A percentile compares a stretch with the other conserved stretches of the same genome.
phyloP scores from a whole-genome alignment of 2,329 filamentous ascomycete genomes.

The Curvularia sp. region DNA sequence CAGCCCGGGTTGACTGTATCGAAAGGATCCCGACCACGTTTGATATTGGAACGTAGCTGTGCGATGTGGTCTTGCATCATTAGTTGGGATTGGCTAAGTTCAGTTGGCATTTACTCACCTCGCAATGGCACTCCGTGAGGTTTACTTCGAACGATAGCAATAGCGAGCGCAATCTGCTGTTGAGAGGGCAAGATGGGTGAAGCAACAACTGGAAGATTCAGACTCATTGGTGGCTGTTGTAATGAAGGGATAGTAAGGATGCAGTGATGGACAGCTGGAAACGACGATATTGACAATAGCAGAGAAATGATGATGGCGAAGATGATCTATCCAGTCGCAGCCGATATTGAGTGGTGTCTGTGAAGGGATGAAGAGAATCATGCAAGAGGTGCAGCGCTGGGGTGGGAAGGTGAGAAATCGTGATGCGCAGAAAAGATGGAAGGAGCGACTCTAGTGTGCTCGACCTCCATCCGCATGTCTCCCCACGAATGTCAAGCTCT shows the following conservation, averaged over 20 bases:
- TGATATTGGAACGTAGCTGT: constrained; percentile 47
- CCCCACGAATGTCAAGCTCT: neutral
- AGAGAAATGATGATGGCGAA: neutral
- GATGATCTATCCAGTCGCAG: neutral
- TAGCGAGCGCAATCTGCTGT: constrained; percentile 44
- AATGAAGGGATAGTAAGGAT: neutral
- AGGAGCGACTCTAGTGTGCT: constrained; percentile 6
- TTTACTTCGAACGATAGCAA: constrained; percentile 50
- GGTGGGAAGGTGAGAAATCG: neutral
- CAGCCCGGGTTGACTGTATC: constrained; percentile 33
- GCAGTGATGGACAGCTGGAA: neutral
- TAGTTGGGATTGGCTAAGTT: neutral
- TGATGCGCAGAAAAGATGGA: neutral
- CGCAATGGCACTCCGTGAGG: constrained; percentile 43
- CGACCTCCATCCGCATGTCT: neutral
- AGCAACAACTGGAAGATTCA: neutral
- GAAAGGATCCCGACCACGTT: constrained; percentile 27
- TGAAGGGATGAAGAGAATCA: neutral
- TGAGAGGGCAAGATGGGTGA: constrained; percentile 23
- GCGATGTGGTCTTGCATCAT: constrained; percentile 40
- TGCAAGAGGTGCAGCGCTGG: neutral
- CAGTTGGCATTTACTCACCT: constrained; percentile 26
- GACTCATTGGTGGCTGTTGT: constrained; percentile 12
- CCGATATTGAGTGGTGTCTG: neutral
- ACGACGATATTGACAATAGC: neutral